Evolutionary conservation across 2,329 filamentous ascomycete species (phyloP), one percentile per base, ranked within the genome.

Genomic region (Phoma sp.): DNA sequence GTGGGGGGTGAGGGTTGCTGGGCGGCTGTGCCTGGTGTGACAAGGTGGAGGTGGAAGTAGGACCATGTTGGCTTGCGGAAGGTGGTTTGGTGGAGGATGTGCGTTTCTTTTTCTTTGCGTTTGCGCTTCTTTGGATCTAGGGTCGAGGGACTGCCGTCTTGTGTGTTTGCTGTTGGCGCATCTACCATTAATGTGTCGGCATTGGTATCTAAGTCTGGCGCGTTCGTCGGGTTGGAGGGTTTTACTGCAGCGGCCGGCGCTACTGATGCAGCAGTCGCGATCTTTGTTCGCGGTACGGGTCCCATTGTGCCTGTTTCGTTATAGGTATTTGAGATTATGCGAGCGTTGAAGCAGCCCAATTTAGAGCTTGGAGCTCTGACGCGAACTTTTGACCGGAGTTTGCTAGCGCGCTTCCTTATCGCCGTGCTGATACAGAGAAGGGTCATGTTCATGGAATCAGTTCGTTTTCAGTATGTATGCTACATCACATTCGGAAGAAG

Each of bases 41-140:
- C 17, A 54, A 80, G 74, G 43, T 62, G 54, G 1, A 80, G 73
- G 62, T 76, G 75, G 44, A 81, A 65, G 65, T 80, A 80, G n/a
- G 71, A 59, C 75, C 75, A 78, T 10, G 49, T 44, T 5, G 74
- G 74, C 4, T 69, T 65, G 54, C 74, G 71, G 56, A 80, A 72
- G 9, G 78, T 80, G 54, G 73, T 60, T 46, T 73, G 67, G 57
- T 69, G 67, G 13, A 75, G 61, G 9, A 68, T 60, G 39, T 71
- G 65, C 1, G 55, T 10, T 47, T 52, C 44, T 24, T 57, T 53
- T 9, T 49, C 49, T 44, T 63, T 63, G 25, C 60, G 57, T 48
- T 69, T 61, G 35, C 59, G 58, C 33, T 68, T 64, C 24, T 64
- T 57, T 4, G 12, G n/a, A 22, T 58, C 47, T 19, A 13, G 13